Percentiles rank a stretch among this genome's conserved stretches.
Conservation (phyloP, 2,329 filamentous ascomycete species). For the Beauveria scarabaeidicola region DNA sequence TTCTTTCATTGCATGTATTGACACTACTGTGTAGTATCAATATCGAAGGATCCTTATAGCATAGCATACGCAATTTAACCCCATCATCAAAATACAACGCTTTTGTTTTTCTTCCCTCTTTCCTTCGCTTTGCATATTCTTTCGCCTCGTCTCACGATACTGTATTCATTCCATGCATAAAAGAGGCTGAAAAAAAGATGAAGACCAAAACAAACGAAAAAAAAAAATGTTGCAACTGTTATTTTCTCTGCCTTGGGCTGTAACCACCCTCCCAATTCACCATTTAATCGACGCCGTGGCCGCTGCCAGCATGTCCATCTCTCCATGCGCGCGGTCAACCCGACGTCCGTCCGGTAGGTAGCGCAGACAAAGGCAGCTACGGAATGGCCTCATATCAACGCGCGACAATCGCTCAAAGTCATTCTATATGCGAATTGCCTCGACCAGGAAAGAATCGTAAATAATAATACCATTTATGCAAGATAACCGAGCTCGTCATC, state of each 20-base stretch:
- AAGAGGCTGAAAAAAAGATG: neutral
- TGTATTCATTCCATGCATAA: neutral
- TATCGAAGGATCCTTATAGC: neutral
- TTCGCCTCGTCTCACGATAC: no score
- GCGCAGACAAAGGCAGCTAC: neutral
- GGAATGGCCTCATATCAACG: neutral
- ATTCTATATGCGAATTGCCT: neutral
- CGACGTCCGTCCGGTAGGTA: neutral
- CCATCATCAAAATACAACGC: no score
- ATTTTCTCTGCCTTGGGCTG: neutral
- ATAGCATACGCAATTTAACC: neutral
- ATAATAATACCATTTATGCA: slow-evolving; percentile 43
- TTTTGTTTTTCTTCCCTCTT: no score
- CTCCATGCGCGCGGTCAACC: neutral
- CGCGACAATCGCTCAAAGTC: neutral
- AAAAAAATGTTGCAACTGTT: neutral
- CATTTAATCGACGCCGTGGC: neutral
- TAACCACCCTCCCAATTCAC: neutral
- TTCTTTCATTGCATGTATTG: neutral
- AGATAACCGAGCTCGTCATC: slow-evolving; percentile 93
- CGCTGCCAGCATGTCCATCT: neutral
- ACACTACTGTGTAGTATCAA: neutral
- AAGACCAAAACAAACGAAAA: neutral
- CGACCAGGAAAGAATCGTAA: neutral
- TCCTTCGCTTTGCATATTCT: no score